A percentile compares a stretch with the other conserved stretches of the same genome.
Evolutionary conservation across 2,329 filamentous ascomycete genomes (phyloP).

Genomic region (Colletotrichum plurivorum): DNA sequence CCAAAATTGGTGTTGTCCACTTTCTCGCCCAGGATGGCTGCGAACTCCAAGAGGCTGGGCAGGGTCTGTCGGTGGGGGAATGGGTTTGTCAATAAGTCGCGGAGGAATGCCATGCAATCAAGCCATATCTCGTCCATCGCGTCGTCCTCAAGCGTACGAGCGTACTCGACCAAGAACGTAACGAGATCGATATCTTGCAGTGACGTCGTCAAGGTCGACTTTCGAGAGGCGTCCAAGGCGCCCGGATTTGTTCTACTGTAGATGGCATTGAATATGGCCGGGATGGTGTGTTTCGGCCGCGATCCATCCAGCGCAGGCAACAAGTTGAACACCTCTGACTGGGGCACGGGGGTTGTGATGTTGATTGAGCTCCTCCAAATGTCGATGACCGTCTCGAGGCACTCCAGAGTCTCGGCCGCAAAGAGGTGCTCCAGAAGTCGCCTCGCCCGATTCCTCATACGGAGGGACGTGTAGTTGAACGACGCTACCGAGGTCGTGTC

Average conservation of each 20-base stretch:
- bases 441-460: slow-evolving; percentile 90
- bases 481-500: slow-evolving; percentile 82
- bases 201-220: slow-evolving; percentile 90
- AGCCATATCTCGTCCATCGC: slow-evolving; percentile 98
- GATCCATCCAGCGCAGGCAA: slow-evolving; percentile 93
- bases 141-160: slow-evolving; percentile 92
- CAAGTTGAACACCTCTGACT: slow-evolving; percentile 82
- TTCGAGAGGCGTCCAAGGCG: slow-evolving; percentile 82
- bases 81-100: slow-evolving; percentile 91
- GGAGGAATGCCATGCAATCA: slow-evolving; percentile 92
- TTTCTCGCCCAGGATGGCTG: slow-evolving; percentile 91
- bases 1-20: slow-evolving; percentile 98
- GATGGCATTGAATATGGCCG: slow-evolving; percentile 94
- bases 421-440: slow-evolving; percentile 94
- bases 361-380: slow-evolving; percentile 77
- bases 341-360: slow-evolving; percentile 62
- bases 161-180: slow-evolving; percentile 91
- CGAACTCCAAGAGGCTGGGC: slow-evolving; percentile 88
- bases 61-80: slow-evolving; percentile 94
- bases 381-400: slow-evolving; percentile 89
- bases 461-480: slow-evolving; percentile 90
- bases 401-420: slow-evolving; percentile 91
- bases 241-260: slow-evolving; percentile 92
- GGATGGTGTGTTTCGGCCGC: slow-evolving; percentile 90
- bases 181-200: slow-evolving; percentile 88